Base-by-base conservation (phyloP, 768 basidiomycete species). In the Suillus clintonianus region DNA sequence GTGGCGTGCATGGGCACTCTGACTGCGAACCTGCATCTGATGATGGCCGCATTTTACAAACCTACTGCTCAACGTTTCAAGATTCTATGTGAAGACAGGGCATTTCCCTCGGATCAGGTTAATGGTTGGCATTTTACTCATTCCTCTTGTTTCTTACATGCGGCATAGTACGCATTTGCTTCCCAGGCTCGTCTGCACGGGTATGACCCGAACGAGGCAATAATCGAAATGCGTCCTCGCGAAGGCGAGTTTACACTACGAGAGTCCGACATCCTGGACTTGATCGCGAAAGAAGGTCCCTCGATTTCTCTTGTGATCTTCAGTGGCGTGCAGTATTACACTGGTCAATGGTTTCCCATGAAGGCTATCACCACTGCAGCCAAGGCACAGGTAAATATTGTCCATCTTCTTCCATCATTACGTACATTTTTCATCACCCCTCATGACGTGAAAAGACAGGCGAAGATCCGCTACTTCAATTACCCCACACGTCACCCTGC, bases 51-150 rank as follows among this genome's bases (percentile, higher is more conserved):
- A 30, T 99, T 99, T 79, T 99, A 98, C 79, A 89, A 90, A 63
- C 97, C 97, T 22, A 94, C 92, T 32, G 71, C 84, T 60, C 82
- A 83, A 67, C 88, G 95, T 59, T 95, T 85, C 82, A 99, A 96
- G 83, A 95, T 99, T 74, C 81, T 99, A 62, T 97, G 94, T 79
- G 97, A 99, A 81, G 87, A 88, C 47, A 89, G 85, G 64, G 95
- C 96, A 2, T 99, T 99, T 77, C 96, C 97, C 70, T 96, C 94
- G 75, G 97, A 99, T 83, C 92, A 94, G 82, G 97, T 92, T 62
- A 67, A 86, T 74, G 47, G 59, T 51, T 56, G 5, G 0, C 27
- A 34, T 14, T 43, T 53, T 42, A 30, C 34, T 13, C 17, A 24
- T 65, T 43, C 51, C 62, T 15, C 54, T 55, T 55, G n/a, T 39